Evolutionary conservation across 208 protist genomes (phyloP), one percentile per base, ranked within the genome.

Genomic region (Trypanosoma vivax): DNA sequence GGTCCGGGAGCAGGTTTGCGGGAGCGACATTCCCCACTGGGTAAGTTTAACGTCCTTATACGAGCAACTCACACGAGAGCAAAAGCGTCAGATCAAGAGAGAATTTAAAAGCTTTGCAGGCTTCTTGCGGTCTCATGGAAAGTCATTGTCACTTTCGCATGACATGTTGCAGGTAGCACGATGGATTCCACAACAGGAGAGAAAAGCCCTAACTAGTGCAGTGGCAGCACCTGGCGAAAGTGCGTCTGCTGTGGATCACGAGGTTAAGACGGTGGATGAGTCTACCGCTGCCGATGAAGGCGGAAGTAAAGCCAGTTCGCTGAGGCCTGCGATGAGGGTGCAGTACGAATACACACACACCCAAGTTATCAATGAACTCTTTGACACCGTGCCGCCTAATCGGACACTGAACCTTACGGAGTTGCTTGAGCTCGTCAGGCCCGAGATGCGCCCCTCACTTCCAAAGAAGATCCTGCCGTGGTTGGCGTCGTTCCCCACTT

Each of bases 141-240:
- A 58, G 6, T 63, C 82, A 16, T 46, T 94, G 18, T 73, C 87
- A 11, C 64, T 94, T 34, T 90, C 87, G 46, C 69, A 62, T 46
- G 87, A 94, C 64, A 86, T 91, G 73, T 49, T 94, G 40, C 69
- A 89, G 65, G 80, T 94, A 1, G 75, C 87, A 49, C 76, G 78
- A 70, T 94, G 87, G 83, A 73, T 87, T 41, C 47, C 72, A 24
- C 65, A 51, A 5, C 58, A 52, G 24, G 19, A 37, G 45, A 40
- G 58, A 25, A 16, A 30, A 34, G 28, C 52, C 2, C 23, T 30
- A 50, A 40, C 51, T 31, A 30, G 31, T 41, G 2, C 48, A 53
- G 7, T 24, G 19, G 16, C 50, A 40, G 21, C 48, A 33, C 24
- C 43, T 14, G 16, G 13, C 41, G 25, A 3, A 24, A 45, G 40